Evolutionary conservation across 495 filamentous ascomycete genomes (phyloP).

Genomic region (Penicillium tannophilum): DNA sequence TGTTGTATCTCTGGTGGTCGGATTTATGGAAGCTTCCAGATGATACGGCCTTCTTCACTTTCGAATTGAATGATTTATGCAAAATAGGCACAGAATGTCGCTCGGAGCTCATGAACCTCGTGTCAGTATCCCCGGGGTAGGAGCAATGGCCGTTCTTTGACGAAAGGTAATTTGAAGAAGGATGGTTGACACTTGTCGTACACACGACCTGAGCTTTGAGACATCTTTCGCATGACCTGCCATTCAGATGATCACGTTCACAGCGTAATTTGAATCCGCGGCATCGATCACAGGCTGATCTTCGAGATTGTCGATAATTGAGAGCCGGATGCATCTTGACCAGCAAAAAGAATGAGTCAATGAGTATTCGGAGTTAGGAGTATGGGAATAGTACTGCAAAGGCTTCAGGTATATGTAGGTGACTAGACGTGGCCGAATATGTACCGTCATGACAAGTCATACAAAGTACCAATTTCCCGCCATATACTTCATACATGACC

Average conservation of each 20-base stretch:
- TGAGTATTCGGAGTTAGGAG: no score
- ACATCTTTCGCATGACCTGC: conserved; percentile 32
- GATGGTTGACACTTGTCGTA: conserved; percentile 27
- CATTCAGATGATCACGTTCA: conserved; percentile 33
- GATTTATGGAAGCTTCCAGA: not conserved
- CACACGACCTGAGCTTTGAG: conserved; percentile 32
- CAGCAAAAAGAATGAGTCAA: not conserved
- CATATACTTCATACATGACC: not conserved
- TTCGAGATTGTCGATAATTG: conserved; percentile 33
- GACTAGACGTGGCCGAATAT: not conserved
- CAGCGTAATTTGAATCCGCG: conserved; percentile 45
- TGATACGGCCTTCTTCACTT: conserved; percentile 17
- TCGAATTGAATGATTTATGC: conserved; percentile 16
- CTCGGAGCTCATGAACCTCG: not conserved
- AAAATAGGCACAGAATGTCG: conserved; percentile 16
- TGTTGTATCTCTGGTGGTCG: not conserved
- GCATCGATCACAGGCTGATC: conserved; percentile 47
- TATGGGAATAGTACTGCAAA: not conserved
- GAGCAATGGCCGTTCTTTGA: conserved; percentile 2
- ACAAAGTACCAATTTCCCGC: not conserved
- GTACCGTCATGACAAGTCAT: not conserved
- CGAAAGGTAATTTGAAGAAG: conserved; percentile 8
- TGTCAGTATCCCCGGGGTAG: conserved; percentile 8
- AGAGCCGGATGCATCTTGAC: conserved; percentile 22
- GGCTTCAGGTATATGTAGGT: not conserved